phyloP scores from a whole-genome alignment of 352 stramenopile species.

The Halophytophthora batemanensis region DNA sequence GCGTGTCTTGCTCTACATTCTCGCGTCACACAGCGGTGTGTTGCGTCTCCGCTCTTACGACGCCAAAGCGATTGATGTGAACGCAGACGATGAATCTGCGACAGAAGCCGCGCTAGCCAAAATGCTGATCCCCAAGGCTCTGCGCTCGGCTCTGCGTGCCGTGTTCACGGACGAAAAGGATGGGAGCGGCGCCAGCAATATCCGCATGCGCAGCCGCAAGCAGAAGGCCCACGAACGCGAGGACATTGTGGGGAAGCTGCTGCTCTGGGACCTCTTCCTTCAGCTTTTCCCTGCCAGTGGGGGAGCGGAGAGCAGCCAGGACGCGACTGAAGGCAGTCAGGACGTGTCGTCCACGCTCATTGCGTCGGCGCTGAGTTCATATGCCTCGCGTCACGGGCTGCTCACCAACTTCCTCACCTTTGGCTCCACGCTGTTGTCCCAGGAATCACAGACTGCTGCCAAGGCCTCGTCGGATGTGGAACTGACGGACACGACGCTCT shows the following conservation, averaged over 20 bases:
- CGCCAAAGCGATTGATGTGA: conserved; percentile 59
- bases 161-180: conserved; percentile 39
- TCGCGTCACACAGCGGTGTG: conserved; percentile 46
- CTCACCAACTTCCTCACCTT: conserved; percentile 66
- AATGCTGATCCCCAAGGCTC: conserved; percentile 57
- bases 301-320: conserved; percentile 1
- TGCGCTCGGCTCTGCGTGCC: conserved; percentile 56
- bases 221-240: conserved; percentile 53
- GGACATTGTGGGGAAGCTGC: conserved; percentile 47
- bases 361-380: conserved; percentile 72
- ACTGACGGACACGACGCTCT: conserved; percentile 51
- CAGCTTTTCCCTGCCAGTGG: conserved; percentile 64
- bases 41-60: conserved; percentile 40
- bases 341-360: conserved; percentile 36
- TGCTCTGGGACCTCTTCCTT: conserved; percentile 83
- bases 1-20: conserved; percentile 60
- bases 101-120: conserved; percentile 64
- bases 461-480: conserved; percentile 22
- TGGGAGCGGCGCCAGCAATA: conserved; percentile 10
- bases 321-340: conserved; percentile 7
- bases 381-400: conserved; percentile 52
- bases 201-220: conserved; percentile 46
- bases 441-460: conserved; percentile 34
- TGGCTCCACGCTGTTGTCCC: conserved; percentile 57
- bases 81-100: conserved; percentile 72